Percentiles rank a stretch among this genome's conserved stretches.
These are phyloP conservation scores for Tylopilus cervinicoccineus DNA, from an alignment of 768 basidiomycete species.

Conservation along the genomic window DNA sequence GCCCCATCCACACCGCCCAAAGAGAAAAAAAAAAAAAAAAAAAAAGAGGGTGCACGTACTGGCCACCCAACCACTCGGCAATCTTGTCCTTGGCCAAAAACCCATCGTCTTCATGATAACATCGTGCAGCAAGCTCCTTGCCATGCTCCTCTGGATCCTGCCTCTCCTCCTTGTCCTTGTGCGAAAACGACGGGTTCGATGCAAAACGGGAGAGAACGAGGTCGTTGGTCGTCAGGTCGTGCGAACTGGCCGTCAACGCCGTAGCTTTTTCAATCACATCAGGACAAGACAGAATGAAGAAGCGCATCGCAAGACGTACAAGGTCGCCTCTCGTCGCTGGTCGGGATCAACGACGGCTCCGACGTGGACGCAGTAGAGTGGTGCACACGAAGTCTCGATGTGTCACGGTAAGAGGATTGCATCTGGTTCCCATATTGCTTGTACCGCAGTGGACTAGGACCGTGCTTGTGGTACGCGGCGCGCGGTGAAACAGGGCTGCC, in stretches of 20 bases:
- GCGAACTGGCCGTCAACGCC: constrained; percentile 36
- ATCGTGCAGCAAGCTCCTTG: constrained; percentile 68
- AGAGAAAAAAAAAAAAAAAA: too few species aligned
- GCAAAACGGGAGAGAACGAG: constrained; percentile 42
- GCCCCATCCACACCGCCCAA: not conserved
- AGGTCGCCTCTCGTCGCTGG: constrained; percentile 44
- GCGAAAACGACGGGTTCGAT: constrained; percentile 34
- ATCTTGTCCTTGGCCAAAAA: constrained; percentile 84
- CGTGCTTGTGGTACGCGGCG: constrained; percentile 33
- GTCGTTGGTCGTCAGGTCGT: constrained; percentile 55
- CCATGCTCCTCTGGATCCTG: constrained; percentile 61
- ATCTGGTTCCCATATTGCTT: constrained; percentile 34
- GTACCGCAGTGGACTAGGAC: constrained; percentile 42
- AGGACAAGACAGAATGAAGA: constrained; percentile 13
- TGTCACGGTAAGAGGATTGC: constrained; percentile 38
- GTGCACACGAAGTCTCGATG: constrained; percentile 52
- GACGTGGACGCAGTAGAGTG: constrained; percentile 74
- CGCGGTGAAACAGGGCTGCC: constrained; percentile 30
- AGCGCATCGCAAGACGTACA: constrained; percentile 37
- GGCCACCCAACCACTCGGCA: constrained; percentile 92
- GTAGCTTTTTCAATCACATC: constrained; percentile 6
- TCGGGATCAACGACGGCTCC: constrained; percentile 72
- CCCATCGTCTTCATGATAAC: constrained; percentile 82
- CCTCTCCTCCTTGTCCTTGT: constrained; percentile 54
- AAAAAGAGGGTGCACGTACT: constrained; percentile 52